Evolutionary conservation across 1,139 yeast species (phyloP).

Genomic region (Magnusiomyces magnusii): DNA sequence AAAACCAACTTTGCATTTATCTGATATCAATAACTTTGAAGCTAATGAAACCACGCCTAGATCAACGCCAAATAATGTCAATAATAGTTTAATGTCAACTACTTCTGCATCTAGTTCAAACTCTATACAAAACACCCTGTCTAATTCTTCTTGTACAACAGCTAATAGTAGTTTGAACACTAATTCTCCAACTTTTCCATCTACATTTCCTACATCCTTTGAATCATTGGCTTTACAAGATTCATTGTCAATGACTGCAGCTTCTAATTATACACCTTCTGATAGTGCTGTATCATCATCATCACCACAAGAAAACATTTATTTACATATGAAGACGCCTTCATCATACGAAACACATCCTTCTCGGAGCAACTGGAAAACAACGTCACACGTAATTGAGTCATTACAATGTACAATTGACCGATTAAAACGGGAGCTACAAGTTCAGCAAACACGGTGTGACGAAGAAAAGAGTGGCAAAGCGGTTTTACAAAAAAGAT

Average conservation of each 20-base stretch:
- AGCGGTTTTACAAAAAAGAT: conserved; percentile 23
- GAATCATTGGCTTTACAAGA: neutral
- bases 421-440: conserved; percentile 22
- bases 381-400: conserved; percentile 25
- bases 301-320: neutral
- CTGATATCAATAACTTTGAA: neutral
- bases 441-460: conserved; percentile 23
- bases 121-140: neutral
- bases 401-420: conserved; percentile 25
- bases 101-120: neutral
- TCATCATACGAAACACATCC: conserved; percentile 14
- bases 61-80: neutral
- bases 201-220: neutral
- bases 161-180: too few relatives aligned
- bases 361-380: conserved; percentile 15
- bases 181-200: too few relatives aligned
- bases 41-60: neutral
- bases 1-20: neutral
- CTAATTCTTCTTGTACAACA: neutral
- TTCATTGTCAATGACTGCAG: neutral
- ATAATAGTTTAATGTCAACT: neutral
- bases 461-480: conserved; percentile 21
- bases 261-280: too few relatives aligned
- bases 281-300: neutral
- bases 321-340: conserved; percentile 3